Evolutionary conservation across 306 rosid species (phyloP).

Genomic region (Herpetospermum pedunculosum): DNA sequence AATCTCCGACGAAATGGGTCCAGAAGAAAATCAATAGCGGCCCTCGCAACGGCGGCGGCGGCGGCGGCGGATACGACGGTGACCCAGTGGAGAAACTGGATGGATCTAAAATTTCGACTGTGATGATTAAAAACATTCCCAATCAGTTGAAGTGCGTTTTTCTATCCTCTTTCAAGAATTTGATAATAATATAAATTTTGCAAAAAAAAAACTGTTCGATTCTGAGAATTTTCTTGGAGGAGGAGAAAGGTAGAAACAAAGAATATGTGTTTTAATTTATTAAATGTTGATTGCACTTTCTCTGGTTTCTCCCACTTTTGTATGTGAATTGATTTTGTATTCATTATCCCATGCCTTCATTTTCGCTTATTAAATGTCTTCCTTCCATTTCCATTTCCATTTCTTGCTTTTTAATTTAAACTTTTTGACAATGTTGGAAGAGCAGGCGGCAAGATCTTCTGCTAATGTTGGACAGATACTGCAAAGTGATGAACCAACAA

Average conservation of each 20-base stretch:
- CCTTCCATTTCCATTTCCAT: too few relatives aligned
- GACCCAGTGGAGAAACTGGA: neutral
- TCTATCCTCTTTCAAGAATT: neutral
- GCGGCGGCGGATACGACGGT: neutral
- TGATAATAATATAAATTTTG: neutral
- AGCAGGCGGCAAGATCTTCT: slow-evolving; percentile 17
- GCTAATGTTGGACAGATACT: slow-evolving; percentile 1
- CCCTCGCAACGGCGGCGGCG: neutral
- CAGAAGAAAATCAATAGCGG: neutral
- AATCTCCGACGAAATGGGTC: neutral
- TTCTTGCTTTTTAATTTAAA: neutral
- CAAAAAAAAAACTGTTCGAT: too few relatives aligned
- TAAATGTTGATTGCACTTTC: too few relatives aligned
- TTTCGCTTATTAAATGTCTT: neutral
- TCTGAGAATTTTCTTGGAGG: neutral
- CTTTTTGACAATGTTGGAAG: neutral
- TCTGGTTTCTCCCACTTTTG: neutral
- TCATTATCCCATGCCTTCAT: neutral
- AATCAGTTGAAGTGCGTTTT: slow-evolving; percentile 15
- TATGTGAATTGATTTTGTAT: neutral
- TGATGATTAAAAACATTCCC: slow-evolving; percentile 28
- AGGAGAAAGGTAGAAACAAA: neutral
- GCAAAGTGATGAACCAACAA: neutral
- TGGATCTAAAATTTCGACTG: neutral
- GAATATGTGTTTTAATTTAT: too few relatives aligned